Base-by-base conservation (phyloP, 345 rosid genomes). In the Melaleuca alternifolia region DNA sequence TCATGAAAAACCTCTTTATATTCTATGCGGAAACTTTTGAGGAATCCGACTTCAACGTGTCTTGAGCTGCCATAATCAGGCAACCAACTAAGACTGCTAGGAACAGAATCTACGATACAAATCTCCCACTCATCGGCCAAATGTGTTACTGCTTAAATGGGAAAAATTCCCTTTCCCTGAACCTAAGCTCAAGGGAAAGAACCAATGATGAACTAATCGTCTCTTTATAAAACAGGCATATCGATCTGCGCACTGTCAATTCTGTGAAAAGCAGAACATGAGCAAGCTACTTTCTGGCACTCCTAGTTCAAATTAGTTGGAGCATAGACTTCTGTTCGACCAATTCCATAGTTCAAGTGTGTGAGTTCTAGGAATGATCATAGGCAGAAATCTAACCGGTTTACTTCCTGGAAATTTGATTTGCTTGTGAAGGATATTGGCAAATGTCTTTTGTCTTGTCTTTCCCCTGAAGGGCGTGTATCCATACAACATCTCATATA, bases 381-480 rank as follows among this genome's bases (percentile, higher is more conserved):
- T 71, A 37, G 48, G 81, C 81, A 71, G 81, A 41, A 33, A 71
- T 71, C 90, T 90, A 85, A 97, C 99, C 88, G 90, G 93, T 87
- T 90, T 92, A 65, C 94, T 93, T 84, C 91, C 86, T 24, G 97
- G 98, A 84, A 96, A 97, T 90, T 96, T 97, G 48, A 97, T 92
- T 85, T 94, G 98, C 85, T 96, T 97, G 86, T 94, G 96, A 81
- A 97, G 97, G 88, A 97, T 88, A 91, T 96, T 96, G 86, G 97
- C 89, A 88, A 97, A 97, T 82, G 99, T 96, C 92, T 94, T 97
- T 84, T 97, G 98, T 89, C 99, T 92, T 4, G 97, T 95, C 92
- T 95, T 97, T 54, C 99, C 99, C 88, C 99, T 93, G 84, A 97
- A 96, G 51, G 99, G 99, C 88, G 99, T 97, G 87, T 94, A 94